Percentiles rank a stretch among this genome's conserved stretches.
Evolutionary conservation across 176 grass and related monocot species (phyloP).

Genomic region (Musa beccarii): DNA sequence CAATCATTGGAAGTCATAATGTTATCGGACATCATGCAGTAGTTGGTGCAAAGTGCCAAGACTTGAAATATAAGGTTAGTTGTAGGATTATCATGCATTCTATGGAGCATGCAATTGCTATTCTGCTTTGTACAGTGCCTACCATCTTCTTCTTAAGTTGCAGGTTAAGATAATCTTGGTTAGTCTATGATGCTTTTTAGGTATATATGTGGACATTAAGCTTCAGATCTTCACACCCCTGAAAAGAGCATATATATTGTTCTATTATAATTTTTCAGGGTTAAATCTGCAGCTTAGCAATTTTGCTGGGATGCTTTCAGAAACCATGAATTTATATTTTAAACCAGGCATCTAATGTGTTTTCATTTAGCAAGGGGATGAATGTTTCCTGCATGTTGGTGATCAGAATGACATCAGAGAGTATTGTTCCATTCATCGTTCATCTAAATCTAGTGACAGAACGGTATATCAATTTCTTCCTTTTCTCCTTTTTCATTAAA

Average conservation of each 20-base stretch:
- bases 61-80: constrained; percentile 92
- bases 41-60: constrained; percentile 80
- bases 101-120: neutral
- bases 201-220: neutral
- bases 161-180: neutral
- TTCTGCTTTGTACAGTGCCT: neutral
- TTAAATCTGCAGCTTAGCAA: neutral
- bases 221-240: neutral
- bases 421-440: constrained; percentile 65
- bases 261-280: neutral
- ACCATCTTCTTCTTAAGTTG: neutral
- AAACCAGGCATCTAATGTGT: neutral
- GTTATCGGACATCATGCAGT: constrained; percentile 61
- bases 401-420: constrained; percentile 82
- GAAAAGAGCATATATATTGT: neutral
- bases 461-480: constrained; percentile 48
- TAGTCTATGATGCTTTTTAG: neutral
- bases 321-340: neutral
- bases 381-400: constrained; percentile 76
- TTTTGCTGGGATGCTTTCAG: neutral
- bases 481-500: constrained; percentile 10
- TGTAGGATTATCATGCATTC: constrained; percentile 1
- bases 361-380: constrained; percentile 42
- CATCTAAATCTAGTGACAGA: constrained; percentile 58
- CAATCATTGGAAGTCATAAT: constrained; percentile 65